Evolutionary conservation across 257 asterid genomes (phyloP), one percentile per base, ranked within the genome.

Genomic region (Lycium ferocissimum): DNA sequence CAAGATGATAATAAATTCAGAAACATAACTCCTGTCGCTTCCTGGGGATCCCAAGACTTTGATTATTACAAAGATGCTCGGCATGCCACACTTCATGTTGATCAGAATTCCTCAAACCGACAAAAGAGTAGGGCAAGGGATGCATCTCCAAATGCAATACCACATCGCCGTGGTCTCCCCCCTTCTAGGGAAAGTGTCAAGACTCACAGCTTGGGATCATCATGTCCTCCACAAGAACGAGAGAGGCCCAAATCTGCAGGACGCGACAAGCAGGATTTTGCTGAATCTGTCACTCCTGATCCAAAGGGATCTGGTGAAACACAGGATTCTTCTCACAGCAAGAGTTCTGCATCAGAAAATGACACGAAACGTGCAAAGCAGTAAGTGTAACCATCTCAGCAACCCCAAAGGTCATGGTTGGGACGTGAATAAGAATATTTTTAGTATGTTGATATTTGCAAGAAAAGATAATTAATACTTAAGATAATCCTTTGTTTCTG

Each of bases 351-450:
- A 83, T 86, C 88, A 40, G 99, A 96, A 86, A 89, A 96, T 49
- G 99, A 96, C 89, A 91, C 92, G 66, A 93, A 93, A 88, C 95
- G 97, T 70, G 96, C 97, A 66, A 96, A 96, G 85, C 99, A 96
- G 99, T 96, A 93, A 51, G 98, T 88, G 72, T 72, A 80, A 81
- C 59, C 69, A 56, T 54, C 87, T 78, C 85, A 72, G 66, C 82
- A 6, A 51, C 45, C 71, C 62, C 43, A 45, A 76, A 57, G 61
- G 26, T 49, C 40, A 4, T 79, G 22, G 83, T 43, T 38, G 59
- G 37, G 40, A 18, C 18, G 66, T 18, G 66, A 18, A 59, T 59
- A 59, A 1, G 9, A 17, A 7, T 59, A 59, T n/a, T 59, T 59
- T 59, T 26, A 59, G 66, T 18, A 18, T 59, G 66, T 18, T 59